Evolutionary conservation across 768 basidiomycete genomes (phyloP).

Genomic region (Vararia minispora): DNA sequence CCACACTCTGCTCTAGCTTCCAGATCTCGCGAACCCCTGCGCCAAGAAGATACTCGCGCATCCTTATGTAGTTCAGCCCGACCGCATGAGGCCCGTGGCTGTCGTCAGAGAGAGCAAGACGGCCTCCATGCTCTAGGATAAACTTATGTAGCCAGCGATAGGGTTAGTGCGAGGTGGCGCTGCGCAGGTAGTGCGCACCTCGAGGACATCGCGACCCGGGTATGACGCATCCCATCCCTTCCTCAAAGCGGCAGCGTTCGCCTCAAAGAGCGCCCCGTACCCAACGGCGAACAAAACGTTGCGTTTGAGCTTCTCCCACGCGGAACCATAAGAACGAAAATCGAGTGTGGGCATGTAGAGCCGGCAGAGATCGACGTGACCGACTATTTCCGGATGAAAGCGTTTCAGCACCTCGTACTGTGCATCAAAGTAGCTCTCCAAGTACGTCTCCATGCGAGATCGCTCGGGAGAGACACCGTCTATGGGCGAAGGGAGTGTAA

Average conservation of each 20-base stretch:
- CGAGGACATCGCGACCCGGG: constrained; percentile 67
- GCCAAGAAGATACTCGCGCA: constrained; percentile 51
- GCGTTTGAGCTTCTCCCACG: constrained; percentile 55
- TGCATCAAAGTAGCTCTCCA: constrained; percentile 73
- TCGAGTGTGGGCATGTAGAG: constrained; percentile 61
- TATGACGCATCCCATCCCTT: constrained; percentile 86
- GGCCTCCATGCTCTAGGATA: constrained; percentile 57
- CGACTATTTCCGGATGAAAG: constrained; percentile 80
- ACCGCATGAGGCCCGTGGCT: constrained; percentile 87
- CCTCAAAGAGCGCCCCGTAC: constrained; percentile 90
- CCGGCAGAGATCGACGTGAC: constrained; percentile 88
- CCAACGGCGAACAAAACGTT: constrained; percentile 62
- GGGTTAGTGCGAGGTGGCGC: not conserved
- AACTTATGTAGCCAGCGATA: constrained; percentile 34
- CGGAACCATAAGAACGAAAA: constrained; percentile 44
- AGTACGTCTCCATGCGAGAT: constrained; percentile 35
- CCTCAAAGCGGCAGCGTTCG: constrained; percentile 85
- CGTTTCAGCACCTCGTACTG: constrained; percentile 62
- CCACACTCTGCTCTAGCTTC: constrained; percentile 36
- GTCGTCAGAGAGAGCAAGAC: constrained; percentile 86
- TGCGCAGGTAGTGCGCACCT: constrained; percentile 35
- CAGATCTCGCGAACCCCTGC: constrained; percentile 56
- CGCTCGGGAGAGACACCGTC: too few species aligned
- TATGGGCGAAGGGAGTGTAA: constrained; percentile 17
- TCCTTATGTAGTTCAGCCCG: constrained; percentile 69